Conservation (phyloP, 75 land plant species). For the Isoetes taiwanensis region DNA sequence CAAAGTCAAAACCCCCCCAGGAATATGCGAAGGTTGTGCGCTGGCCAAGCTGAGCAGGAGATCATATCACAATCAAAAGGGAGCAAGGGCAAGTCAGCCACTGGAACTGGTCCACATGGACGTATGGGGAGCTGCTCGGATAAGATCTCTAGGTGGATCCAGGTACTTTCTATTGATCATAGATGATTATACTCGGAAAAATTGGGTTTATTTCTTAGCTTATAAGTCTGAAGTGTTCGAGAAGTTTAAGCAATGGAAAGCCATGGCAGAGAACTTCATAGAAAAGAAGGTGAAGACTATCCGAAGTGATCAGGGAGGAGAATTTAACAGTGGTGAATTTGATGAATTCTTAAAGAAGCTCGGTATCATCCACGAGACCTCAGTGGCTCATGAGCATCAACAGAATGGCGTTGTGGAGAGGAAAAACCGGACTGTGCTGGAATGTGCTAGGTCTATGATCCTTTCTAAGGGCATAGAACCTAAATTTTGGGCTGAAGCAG, state of each 20-base stretch:
- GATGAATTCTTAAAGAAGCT: background rate
- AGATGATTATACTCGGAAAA: constrained; percentile 15
- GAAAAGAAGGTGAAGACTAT: constrained; percentile 12
- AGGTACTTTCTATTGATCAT: constrained; percentile 9
- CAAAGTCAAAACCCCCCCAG: no score
- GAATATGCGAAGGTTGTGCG: no score
- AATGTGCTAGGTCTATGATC: no score
- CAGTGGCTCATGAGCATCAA: no score
- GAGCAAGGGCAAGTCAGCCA: constrained; percentile 1
- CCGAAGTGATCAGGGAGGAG: constrained; percentile 17
- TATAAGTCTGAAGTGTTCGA: constrained; percentile 14
- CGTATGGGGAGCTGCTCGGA: constrained; percentile 10
- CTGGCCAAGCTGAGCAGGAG: no score
- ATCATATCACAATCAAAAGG: no score
- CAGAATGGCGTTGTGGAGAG: no score
- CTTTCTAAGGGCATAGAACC: no score
- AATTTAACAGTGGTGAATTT: constrained; percentile 17
- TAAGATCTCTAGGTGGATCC: background rate
- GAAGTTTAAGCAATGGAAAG: constrained; percentile 11
- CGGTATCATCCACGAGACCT: no score
- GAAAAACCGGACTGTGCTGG: no score
- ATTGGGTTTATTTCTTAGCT: constrained; percentile 18
- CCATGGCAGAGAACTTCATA: constrained; percentile 15
- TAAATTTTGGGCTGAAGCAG: no score
- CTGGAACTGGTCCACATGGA: constrained; percentile 13